phyloP scores from a whole-genome alignment of 495 filamentous ascomycete genomes.

The Hypoxylon crocopeplum region DNA sequence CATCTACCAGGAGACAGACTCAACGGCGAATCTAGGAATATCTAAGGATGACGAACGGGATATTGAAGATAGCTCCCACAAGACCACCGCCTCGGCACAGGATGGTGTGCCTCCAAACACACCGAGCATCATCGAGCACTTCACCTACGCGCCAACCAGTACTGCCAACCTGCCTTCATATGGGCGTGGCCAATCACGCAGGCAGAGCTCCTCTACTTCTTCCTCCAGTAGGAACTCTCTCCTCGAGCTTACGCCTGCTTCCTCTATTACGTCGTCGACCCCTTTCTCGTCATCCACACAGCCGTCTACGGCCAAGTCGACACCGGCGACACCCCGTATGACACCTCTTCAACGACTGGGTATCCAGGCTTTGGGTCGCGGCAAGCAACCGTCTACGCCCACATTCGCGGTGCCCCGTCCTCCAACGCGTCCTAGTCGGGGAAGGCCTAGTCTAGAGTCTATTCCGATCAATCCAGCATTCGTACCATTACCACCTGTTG shows the following conservation, averaged over 20 bases:
- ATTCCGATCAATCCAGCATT: conserved; percentile 49
- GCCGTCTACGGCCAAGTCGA: conserved; percentile 37
- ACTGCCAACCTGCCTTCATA: neutral
- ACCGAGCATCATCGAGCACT: conserved; percentile 26
- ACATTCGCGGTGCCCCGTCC: conserved; percentile 56
- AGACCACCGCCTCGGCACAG: neutral
- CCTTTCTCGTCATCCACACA: conserved; percentile 27
- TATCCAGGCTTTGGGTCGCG: conserved; percentile 49
- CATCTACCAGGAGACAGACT: conserved; percentile 37
- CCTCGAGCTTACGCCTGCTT: conserved; percentile 33
- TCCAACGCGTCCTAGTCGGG: conserved; percentile 66
- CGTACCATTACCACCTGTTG: conserved; percentile 50
- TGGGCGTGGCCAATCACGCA: conserved; percentile 5
- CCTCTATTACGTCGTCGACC: conserved; percentile 39
- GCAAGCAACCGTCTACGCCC: conserved; percentile 42
- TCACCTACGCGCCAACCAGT: conserved; percentile 16
- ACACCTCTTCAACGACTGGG: conserved; percentile 57
- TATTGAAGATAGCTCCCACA: neutral
- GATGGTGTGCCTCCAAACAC: conserved; percentile 20
- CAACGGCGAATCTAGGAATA: neutral
- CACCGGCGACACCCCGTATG: conserved; percentile 30
- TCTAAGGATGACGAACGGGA: conserved; percentile 19
- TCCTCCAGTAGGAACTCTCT: conserved; percentile 38
- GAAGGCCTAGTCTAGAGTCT: conserved; percentile 55
- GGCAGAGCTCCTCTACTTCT: conserved; percentile 21